Conservation (phyloP, 2,329 filamentous ascomycete genomes). For the Fonsecaea erecta region DNA sequence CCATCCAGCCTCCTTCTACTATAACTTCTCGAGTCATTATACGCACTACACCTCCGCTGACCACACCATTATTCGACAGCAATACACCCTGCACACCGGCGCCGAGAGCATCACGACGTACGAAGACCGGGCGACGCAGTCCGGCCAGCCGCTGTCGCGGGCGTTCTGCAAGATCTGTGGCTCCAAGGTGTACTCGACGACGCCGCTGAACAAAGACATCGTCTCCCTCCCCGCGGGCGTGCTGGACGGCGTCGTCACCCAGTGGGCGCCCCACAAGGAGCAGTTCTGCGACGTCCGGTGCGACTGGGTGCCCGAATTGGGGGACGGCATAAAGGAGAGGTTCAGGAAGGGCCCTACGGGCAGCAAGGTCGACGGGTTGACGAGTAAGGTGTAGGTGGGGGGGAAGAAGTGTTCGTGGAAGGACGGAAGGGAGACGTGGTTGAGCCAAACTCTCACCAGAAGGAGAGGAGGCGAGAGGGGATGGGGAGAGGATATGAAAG, state of each 20-base stretch:
- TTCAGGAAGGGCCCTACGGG: slow-evolving; percentile 12
- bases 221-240: slow-evolving; percentile 28
- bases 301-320: slow-evolving; percentile 25
- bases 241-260: slow-evolving; percentile 4
- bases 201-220: slow-evolving; percentile 31
- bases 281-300: slow-evolving; percentile 27
- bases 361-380: neutral
- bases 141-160: slow-evolving; percentile 26
- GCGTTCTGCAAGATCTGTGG: slow-evolving; percentile 31
- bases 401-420: neutral
- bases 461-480: too few species aligned
- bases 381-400: neutral
- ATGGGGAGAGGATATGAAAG: too few species aligned
- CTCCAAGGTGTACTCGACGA: slow-evolving; percentile 27
- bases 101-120: slow-evolving; percentile 21
- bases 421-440: too few species aligned
- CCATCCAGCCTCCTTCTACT: too few species aligned
- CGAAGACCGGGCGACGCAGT: slow-evolving; percentile 23
- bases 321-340: slow-evolving; percentile 9
- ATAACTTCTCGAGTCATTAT: too few species aligned
- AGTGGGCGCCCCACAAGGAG: slow-evolving; percentile 29
- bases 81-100: slow-evolving; percentile 27
- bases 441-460: too few species aligned
- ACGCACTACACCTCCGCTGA: too few species aligned
- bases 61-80: too few species aligned